phyloP scores from a whole-genome alignment of 306 rosid genomes.

The Cyclanthera cordifolia region DNA sequence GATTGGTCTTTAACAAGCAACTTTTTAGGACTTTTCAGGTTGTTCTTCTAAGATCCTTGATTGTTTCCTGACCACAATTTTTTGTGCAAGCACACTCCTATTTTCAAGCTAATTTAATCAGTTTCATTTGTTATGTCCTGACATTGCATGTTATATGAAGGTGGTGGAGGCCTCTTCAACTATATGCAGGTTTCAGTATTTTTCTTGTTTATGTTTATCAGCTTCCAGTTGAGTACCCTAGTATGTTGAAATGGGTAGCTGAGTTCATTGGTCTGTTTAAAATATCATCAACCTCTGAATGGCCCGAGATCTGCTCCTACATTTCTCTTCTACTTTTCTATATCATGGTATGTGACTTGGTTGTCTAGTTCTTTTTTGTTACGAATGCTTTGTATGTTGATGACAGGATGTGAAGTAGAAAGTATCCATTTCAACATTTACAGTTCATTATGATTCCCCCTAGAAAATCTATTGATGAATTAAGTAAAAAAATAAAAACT shows the following conservation, averaged over 20 bases:
- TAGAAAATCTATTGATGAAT: too few relatives aligned
- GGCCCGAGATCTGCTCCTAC: constrained; percentile 67
- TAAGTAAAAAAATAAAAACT: too few relatives aligned
- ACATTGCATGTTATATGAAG: constrained; percentile 33
- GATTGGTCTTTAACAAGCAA: constrained; percentile 97
- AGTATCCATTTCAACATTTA: not conserved
- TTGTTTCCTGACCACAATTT: not conserved
- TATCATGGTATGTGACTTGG: constrained; percentile 51
- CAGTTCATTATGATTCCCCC: not conserved
- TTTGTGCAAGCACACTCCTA: not conserved
- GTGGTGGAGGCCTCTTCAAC: constrained; percentile 97
- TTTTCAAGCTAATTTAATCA: not conserved
- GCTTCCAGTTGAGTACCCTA: constrained; percentile 64
- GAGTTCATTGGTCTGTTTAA: constrained; percentile 79
- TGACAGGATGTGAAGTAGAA: constrained; percentile 1
- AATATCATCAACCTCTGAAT: constrained; percentile 53
- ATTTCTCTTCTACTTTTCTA: constrained; percentile 62
- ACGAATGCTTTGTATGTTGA: not conserved
- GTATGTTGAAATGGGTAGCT: constrained; percentile 41
- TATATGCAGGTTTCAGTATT: constrained; percentile 74
- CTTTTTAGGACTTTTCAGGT: constrained; percentile 97
- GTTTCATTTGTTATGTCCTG: constrained; percentile 18
- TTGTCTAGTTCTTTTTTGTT: constrained; percentile 1
- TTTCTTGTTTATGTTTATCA: constrained; percentile 72
- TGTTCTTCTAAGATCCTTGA: constrained; percentile 9